Evolutionary conservation across 2,329 filamentous ascomycete genomes (phyloP).

Genomic region (Berkeleyomyces basicola): DNA sequence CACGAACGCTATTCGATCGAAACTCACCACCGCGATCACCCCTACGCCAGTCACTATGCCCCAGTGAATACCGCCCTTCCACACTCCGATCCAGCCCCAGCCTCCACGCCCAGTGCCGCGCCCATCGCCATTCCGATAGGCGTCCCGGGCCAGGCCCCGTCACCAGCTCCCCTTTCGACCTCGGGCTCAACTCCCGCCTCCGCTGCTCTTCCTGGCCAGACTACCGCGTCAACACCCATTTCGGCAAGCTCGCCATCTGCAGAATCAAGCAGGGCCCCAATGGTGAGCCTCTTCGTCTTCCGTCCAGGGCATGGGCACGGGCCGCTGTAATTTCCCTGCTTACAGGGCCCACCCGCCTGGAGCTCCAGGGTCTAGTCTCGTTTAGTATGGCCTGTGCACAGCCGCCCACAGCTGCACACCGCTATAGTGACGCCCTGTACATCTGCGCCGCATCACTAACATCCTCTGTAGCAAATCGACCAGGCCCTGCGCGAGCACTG

Average conservation of each 20-base stretch:
- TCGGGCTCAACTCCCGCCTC: not conserved
- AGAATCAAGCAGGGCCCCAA: not conserved
- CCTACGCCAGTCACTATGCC: not conserved
- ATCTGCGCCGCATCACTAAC: not conserved
- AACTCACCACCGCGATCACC: not conserved
- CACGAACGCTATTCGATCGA: not conserved
- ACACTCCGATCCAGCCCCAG: not conserved
- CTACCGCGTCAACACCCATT: not conserved
- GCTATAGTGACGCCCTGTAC: not conserved
- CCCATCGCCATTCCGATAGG: not conserved
- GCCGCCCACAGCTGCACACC: too few relatives aligned
- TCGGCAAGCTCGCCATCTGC: not conserved
- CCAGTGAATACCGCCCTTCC: not conserved
- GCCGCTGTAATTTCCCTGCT: not conserved
- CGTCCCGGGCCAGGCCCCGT: not conserved
- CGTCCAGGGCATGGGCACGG: not conserved
- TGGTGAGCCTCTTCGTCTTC: not conserved
- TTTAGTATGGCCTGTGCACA: not conserved
- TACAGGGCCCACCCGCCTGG: not conserved
- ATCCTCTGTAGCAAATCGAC: constrained; percentile 28
- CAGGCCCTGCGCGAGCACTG: constrained; percentile 35
- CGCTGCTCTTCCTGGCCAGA: not conserved
- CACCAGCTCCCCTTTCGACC: not conserved
- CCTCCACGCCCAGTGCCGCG: not conserved
- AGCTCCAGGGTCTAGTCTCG: not conserved